phyloP scores from a whole-genome alignment of 306 rosid species.

The Oemleria cerasiformis region DNA sequence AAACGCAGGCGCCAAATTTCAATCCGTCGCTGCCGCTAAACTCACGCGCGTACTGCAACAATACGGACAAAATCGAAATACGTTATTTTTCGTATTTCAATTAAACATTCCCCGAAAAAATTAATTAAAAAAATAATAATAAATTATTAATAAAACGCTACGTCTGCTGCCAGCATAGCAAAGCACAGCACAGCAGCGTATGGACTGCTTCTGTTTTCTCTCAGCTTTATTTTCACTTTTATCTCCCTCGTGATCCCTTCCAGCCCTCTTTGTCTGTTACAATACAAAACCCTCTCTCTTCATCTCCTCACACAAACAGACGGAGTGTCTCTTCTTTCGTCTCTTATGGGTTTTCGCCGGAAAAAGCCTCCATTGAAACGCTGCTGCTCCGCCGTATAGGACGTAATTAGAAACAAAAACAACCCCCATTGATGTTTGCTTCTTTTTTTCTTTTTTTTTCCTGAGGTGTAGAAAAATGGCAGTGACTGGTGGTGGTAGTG shows the following conservation, averaged over 20 bases:
- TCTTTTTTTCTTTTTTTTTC: conserved; percentile 10
- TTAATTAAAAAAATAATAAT: neutral
- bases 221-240: conserved; percentile 34
- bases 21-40: neutral
- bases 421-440: conserved; percentile 17
- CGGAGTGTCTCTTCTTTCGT: neutral
- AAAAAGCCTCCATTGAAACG: conserved; percentile 1
- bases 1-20: neutral
- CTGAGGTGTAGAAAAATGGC: conserved; percentile 33
- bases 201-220: conserved; percentile 20
- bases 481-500: neutral
- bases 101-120: neutral
- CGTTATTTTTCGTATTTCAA: neutral
- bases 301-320: conserved; percentile 8
- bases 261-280: conserved; percentile 16
- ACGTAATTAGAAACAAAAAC: neutral
- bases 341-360: conserved; percentile 50
- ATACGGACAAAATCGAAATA: neutral
- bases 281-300: conserved; percentile 14
- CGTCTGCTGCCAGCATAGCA: conserved; percentile 29
- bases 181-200: neutral
- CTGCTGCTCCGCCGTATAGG: neutral
- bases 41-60: neutral
- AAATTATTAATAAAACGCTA: conserved; percentile 19
- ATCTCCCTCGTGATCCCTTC: conserved; percentile 45